Base-by-base conservation (phyloP, 768 basidiomycete species). In the Mycena capillaripes region DNA sequence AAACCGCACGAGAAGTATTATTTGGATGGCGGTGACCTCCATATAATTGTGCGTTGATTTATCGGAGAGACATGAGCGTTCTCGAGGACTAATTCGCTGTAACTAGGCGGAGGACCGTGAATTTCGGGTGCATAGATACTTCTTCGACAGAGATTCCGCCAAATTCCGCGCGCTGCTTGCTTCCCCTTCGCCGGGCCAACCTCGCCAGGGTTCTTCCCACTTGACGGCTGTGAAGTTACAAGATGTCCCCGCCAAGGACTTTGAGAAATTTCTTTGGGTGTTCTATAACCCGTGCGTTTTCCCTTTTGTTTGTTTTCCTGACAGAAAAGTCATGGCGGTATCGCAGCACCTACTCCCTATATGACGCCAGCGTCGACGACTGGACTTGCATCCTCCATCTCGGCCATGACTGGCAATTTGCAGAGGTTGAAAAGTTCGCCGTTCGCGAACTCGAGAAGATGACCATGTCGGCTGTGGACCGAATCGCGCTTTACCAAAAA, bases 201-300 rank as follows among this genome's bases (percentile, higher is more conserved):
- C 77, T 1, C 79, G 73, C 8, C 70, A 75, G 19, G 85, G 87
- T 1, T 77, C 77, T 1, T 80, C 80, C 0, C 83, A 87, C 23
- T 8, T 67, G 0, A 81, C 79, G 7, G 83, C 87, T 0, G 81
- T 87, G 25, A 78, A 80, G 0, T 79, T 92, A 2, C 81, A 85
- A 6, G 83, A 85, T 21, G 82, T 84, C 12, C 84, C 83, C 29
- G 81, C 84, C 0, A 80, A 82, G 6, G 89, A 91, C 25, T 90
- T 92, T 63, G 83, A 86, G 19, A 85, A 86, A 0, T 88, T 92
- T 55, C 78, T 91, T 0, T 91, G 88, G 88, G 85, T 92, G 0
- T 90, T 92, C 58, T 92, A 92, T 61, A 90, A 91, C 62, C 82
- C 85, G 91, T 92, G 70, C 65, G 89, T 82, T 16, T n/a, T n/a